Conservation (phyloP, 1,139 yeast genomes). For the Suzukiozyma palmioleophila region DNA sequence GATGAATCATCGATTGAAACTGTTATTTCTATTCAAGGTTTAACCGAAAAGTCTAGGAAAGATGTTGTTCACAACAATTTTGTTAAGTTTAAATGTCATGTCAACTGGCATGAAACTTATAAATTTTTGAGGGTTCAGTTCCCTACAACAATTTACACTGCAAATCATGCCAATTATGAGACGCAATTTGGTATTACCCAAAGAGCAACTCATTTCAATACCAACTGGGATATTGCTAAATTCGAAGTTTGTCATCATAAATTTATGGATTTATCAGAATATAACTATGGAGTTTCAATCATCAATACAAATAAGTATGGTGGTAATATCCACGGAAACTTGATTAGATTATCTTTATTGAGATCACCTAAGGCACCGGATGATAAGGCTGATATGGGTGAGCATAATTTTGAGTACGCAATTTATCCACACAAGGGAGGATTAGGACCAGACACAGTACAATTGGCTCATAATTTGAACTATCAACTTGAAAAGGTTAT, state of each 20-base stretch:
- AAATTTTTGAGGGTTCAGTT: constrained; percentile 91
- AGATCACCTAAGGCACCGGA: constrained; percentile 92
- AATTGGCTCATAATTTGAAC: constrained; percentile 77
- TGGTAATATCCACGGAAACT: constrained; percentile 83
- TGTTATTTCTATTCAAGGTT: constrained; percentile 65
- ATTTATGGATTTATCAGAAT: constrained; percentile 87
- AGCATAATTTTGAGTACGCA: constrained; percentile 79
- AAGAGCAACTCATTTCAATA: constrained; percentile 91
- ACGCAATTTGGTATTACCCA: constrained; percentile 89
- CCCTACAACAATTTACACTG: constrained; percentile 77
- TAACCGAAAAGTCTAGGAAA: constrained; percentile 18
- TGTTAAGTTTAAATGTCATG: constrained; percentile 57
- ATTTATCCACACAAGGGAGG: constrained; percentile 75
- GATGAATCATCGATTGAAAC: constrained; percentile 58
- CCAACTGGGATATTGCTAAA: constrained; percentile 94
- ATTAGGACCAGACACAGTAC: constrained; percentile 60
- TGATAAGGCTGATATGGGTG: constrained; percentile 90
- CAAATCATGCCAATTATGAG: constrained; percentile 73
- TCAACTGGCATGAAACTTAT: constrained; percentile 84
- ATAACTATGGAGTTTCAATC: constrained; percentile 81
- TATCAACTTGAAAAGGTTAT: constrained; percentile 36
- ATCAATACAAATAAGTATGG: constrained; percentile 88
- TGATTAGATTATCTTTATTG: constrained; percentile 75
- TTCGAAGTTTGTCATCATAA: constrained; percentile 95
- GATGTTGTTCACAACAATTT: constrained; percentile 33